Conservation (phyloP, 208 protist genomes). For the Leishmania tropica region DNA sequence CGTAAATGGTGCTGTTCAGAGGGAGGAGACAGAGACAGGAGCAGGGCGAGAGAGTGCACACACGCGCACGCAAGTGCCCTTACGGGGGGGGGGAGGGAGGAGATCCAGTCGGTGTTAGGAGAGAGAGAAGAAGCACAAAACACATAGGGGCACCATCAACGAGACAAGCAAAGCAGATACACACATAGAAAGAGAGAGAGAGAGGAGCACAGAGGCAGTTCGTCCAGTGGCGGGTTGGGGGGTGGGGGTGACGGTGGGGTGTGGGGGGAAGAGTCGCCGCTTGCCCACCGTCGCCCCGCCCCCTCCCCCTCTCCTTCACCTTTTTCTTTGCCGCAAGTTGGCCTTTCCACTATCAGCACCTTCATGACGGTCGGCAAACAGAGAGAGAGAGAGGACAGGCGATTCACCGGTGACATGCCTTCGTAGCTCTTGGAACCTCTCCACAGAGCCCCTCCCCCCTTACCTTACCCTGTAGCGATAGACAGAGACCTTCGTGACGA, state of each 20-base stretch:
- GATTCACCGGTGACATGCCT: not conserved
- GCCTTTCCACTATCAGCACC: not conserved
- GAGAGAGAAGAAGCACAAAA: no score
- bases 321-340: not conserved
- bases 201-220: not conserved
- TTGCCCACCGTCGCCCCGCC: no score
- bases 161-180: no score
- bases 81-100: no score
- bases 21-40: slow-evolving; percentile 8
- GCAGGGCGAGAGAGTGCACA: not conserved
- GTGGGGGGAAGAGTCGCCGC: no score
- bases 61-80: no score
- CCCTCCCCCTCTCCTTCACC: no score
- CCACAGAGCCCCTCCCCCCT: not conserved
- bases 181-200: not conserved
- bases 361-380: not conserved
- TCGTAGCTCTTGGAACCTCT: not conserved
- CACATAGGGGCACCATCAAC: no score
- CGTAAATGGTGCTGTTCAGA: not conserved
- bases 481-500: not conserved
- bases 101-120: no score
- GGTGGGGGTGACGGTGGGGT: not conserved
- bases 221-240: not conserved
- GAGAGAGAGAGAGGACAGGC: not conserved
- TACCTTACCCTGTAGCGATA: not conserved